phyloP scores from a whole-genome alignment of 2,329 filamentous ascomycete genomes.

The Teratosphaeriaceae sp. region DNA sequence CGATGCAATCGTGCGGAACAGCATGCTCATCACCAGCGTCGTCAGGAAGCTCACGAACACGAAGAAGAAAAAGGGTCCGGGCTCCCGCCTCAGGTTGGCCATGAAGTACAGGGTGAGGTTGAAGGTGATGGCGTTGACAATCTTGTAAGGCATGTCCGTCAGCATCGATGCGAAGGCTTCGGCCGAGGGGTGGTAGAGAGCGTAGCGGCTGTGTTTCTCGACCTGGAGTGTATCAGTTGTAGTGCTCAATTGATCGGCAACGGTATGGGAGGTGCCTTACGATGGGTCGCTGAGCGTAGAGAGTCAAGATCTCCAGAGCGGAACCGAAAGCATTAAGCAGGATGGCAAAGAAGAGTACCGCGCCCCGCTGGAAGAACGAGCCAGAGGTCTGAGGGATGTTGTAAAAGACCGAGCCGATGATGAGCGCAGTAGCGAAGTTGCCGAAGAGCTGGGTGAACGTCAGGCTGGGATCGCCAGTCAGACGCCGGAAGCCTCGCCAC shows the following conservation, averaged over 20 bases:
- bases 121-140: constrained; percentile 67
- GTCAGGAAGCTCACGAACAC: constrained; percentile 59
- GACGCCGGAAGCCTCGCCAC: constrained; percentile 70
- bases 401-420: constrained; percentile 76
- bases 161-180: constrained; percentile 57
- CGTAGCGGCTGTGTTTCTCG: constrained; percentile 39
- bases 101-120: constrained; percentile 83
- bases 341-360: constrained; percentile 80
- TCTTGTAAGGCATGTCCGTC: constrained; percentile 53
- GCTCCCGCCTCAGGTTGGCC: constrained; percentile 67
- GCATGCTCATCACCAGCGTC: constrained; percentile 60
- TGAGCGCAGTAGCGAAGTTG: constrained; percentile 69
- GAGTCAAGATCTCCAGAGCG: constrained; percentile 59
- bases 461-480: constrained; percentile 69
- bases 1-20: constrained; percentile 70
- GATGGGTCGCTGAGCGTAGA: constrained; percentile 40
- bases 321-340: constrained; percentile 70
- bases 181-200: constrained; percentile 32
- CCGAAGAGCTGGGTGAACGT: constrained; percentile 62
- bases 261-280: too few species aligned
- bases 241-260: too few species aligned
- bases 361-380: constrained; percentile 73
- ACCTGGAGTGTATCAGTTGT: too few species aligned
- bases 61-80: constrained; percentile 80
- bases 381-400: constrained; percentile 58